These are phyloP conservation scores for Grammothele lineata DNA, from an alignment of 768 basidiomycete genomes.

Conservation along the genomic window DNA sequence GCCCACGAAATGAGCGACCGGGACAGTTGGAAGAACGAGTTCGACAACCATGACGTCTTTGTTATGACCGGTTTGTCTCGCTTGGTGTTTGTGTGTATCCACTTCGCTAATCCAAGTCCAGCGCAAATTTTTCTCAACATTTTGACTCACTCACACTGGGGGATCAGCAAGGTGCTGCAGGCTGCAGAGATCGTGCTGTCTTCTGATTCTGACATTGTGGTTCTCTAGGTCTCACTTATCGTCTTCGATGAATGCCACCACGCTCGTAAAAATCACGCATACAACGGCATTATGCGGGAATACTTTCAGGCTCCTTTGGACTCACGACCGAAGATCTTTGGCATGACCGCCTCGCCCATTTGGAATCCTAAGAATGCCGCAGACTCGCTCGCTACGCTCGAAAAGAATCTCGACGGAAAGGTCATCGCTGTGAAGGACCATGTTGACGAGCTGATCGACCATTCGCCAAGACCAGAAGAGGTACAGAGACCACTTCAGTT, in stretches of 20 bases:
- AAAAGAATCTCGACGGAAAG: conserved; percentile 68
- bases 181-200: neutral
- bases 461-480: conserved; percentile 66
- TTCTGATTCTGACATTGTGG: neutral
- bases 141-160: conserved; percentile 79
- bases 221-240: conserved; percentile 46
- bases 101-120: conserved; percentile 21
- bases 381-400: conserved; percentile 58
- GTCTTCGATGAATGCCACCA: conserved; percentile 60
- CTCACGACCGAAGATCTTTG: conserved; percentile 79
- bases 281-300: conserved; percentile 54
- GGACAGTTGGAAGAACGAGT: conserved; percentile 57
- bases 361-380: conserved; percentile 72
- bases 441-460: conserved; percentile 54
- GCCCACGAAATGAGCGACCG: conserved; percentile 71
- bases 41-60: conserved; percentile 65
- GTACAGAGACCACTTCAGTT: conserved; percentile 30
- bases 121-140: conserved; percentile 82
- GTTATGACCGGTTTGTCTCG: conserved; percentile 72
- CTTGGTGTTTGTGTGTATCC: too few relatives aligned
- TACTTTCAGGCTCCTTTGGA: conserved; percentile 42
- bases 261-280: conserved; percentile 51
- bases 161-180: conserved; percentile 50
- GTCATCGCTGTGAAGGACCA: conserved; percentile 74
- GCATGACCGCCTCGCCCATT: conserved; percentile 89